Evolutionary conservation across 495 filamentous ascomycete species (phyloP), one percentile per base, ranked within the genome.

Genomic region (Hypoxylon crocopeplum): DNA sequence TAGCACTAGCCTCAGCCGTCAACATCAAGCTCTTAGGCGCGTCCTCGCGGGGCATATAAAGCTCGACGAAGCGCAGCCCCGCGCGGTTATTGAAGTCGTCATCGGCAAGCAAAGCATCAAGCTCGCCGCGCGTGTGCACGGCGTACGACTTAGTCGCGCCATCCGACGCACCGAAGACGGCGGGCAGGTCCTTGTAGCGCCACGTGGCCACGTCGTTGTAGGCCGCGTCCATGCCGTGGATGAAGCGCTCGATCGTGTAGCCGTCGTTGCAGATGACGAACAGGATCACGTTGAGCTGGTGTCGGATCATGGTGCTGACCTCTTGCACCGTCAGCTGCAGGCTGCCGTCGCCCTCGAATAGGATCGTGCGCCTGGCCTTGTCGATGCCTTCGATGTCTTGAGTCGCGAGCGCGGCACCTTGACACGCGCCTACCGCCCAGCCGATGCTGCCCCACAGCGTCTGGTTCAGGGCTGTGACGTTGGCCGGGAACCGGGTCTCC

Each of bases 361-460:
- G 76, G 44, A 97, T 86, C 1, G 88, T 90, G 20, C 90, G 80
- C 16, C 84, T 77, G 30, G 82, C 63, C 36, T 47, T 49, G 1
- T 38, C 49, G 0, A 13, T 1, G 10, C 49, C 70, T 0, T 59
- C 68, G 13, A 67, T 45, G 59, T 93, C 90, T 51, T 86, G 85
- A 0, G 83, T 82, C 5, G 88, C 90, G 38, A 92, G 72, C 1
- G 85, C 87, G 4, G 89, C 89, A 24, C 90, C 90, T 67, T 91
- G 88, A 41, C 86, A 85, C 7, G 90, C 86, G 15, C 90, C 90
- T 21, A 92, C 85, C 0, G 90, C 86, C 71, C 89, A 93, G 0
- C 88, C 92, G 64, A 96, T 96, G 53, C 86, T 90, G 30, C 92
- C 91, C 90, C 91, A 96, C 7, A 97, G 82, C 1, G 93, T 88